phyloP scores from a whole-genome alignment of 1,284 basidiomycete species.

The Cystobasidium slooffiae region DNA sequence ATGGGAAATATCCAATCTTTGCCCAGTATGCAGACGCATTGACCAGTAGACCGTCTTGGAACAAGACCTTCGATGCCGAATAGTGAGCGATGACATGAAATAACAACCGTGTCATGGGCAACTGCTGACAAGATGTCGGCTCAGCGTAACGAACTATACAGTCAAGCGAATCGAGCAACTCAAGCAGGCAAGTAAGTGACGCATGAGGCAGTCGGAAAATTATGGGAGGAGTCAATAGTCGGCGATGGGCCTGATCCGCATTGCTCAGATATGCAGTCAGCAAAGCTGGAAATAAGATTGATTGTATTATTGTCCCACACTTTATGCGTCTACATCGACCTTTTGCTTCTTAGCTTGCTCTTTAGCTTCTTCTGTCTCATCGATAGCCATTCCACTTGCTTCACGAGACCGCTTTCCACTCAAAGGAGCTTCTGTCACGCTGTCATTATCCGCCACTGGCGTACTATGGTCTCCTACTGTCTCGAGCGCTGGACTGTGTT shows the following conservation, averaged over 20 bases:
- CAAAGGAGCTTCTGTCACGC: neutral
- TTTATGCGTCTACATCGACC: conserved; percentile 8
- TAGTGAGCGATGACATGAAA: conserved; percentile 7
- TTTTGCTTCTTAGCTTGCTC: conserved; percentile 35
- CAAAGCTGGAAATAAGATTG: neutral
- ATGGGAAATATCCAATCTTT: conserved; percentile 14
- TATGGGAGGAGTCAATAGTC: neutral
- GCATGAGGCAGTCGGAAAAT: neutral
- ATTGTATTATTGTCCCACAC: neutral
- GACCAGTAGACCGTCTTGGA: conserved; percentile 44
- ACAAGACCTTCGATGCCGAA: conserved; percentile 19
- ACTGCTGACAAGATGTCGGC: neutral
- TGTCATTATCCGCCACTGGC: neutral
- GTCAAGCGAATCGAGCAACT: conserved; percentile 1
- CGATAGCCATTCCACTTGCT: conserved; percentile 19
- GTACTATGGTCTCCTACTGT: neutral
- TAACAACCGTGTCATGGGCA: neutral
- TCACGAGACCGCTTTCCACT: conserved; percentile 23
- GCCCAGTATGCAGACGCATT: conserved; percentile 41
- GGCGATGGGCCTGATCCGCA: neutral
- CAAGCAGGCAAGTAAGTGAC: neutral
- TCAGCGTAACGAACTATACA: neutral
- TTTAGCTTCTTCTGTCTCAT: conserved; percentile 2
- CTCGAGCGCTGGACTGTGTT: neutral
- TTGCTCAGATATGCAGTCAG: no score